A percentile compares a stretch with the other conserved stretches of the same genome.
Evolutionary conservation across 2,329 filamentous ascomycete genomes (phyloP).

Genomic region (Aspergillus floridensis): DNA sequence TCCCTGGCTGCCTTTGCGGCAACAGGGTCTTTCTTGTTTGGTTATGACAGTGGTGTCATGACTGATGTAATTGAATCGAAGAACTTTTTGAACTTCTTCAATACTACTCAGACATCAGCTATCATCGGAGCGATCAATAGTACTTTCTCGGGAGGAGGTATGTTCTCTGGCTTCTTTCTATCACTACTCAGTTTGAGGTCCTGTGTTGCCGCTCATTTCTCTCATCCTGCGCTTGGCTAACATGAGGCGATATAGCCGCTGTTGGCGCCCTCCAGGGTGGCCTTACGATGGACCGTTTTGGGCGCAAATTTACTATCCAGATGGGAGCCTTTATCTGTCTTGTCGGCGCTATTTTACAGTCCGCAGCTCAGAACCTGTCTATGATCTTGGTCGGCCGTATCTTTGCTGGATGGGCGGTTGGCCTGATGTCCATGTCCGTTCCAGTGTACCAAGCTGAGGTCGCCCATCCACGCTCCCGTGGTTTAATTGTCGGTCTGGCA

Average conservation of each 20-base stretch:
- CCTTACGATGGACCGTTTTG: conserved; percentile 60
- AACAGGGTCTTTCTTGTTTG: conserved; percentile 31
- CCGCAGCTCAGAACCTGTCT: conserved; percentile 53
- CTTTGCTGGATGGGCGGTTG: conserved; percentile 50
- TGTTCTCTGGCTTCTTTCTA: not conserved
- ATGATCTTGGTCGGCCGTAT: conserved; percentile 59
- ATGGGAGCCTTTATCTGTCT: conserved; percentile 58
- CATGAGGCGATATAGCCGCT: conserved; percentile 28
- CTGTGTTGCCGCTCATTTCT: not conserved
- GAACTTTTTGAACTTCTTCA: conserved; percentile 58
- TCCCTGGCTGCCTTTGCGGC: conserved; percentile 13
- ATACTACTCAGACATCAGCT: conserved; percentile 49
- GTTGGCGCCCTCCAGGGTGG: conserved; percentile 56
- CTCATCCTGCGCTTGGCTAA: conserved; percentile 2
- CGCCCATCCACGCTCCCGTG: conserved; percentile 58
- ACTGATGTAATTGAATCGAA: conserved; percentile 54
- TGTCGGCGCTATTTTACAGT: conserved; percentile 59
- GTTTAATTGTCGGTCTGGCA: conserved; percentile 44
- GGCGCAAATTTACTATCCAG: conserved; percentile 59
- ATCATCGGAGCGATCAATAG: conserved; percentile 63
- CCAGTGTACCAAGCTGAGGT: conserved; percentile 65
- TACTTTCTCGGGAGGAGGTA: conserved; percentile 59
- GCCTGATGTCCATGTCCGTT: conserved; percentile 50
- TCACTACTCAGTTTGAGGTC: no score
- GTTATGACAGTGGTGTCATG: conserved; percentile 43